Base-by-base conservation (phyloP, 345 rosid genomes). In the Trapa incisa region DNA sequence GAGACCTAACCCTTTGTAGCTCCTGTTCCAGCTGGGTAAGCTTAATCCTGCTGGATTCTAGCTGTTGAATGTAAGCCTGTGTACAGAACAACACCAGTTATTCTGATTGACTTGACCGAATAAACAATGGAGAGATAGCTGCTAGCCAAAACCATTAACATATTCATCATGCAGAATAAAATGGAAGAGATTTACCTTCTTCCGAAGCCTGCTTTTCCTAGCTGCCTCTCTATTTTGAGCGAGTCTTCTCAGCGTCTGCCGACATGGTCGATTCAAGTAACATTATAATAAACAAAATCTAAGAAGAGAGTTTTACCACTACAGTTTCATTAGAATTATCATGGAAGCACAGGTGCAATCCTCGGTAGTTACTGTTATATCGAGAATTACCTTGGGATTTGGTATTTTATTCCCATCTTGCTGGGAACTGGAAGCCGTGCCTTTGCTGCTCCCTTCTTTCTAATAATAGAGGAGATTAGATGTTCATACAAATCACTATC, bases 11-110 rank as follows among this genome's bases (percentile, higher is more conserved):
- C 66, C 97, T 82, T 76, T 91, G 97, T 32, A 94, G 83, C 71
- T 94, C 99, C 77, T 89, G 97, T 72, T 94, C 99, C 53, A 94
- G 76, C 76, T 94, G 97, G 67, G 91, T 81, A 47, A 94, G 93
- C 76, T 82, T 94, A 64, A 94, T 91, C 80, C 97, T 82, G 72
- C 97, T 91, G 65, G 99, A 79, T 79, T 94, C 99, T 22, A 94
- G 84, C 73, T 94, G 97, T 76, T 94, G 99, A 70, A 94, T 96
- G 61, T 94, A 94, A 54, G 99, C 96, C 99, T 94, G 86, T 22
- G 29, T 22, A 22, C 29, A 22, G 29, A 22, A 22, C 29, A 22
- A 22, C 29, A 22, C 29, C 29, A 22, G 29, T 22, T 22, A 22
- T 22, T 22, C 29, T 22, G 29, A 22, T 22, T 22, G 29, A 22